Percentiles rank a stretch among this genome's conserved stretches.
phyloP scores from a whole-genome alignment of 2,329 filamentous ascomycete species.

The Rhynchosporium secalis region DNA sequence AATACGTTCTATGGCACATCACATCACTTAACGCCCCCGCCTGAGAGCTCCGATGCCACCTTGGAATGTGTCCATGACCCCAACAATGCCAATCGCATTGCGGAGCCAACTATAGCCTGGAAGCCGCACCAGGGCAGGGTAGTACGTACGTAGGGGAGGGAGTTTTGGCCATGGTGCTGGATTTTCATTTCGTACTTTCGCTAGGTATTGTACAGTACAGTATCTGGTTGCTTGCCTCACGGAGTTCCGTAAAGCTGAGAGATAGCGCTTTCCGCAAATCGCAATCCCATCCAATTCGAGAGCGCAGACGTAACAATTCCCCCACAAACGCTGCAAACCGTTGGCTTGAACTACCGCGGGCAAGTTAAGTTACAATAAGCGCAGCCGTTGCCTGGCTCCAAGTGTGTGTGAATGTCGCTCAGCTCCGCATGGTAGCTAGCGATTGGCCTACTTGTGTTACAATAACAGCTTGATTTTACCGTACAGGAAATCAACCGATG shows the following conservation, averaged over 20 bases:
- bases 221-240: background rate
- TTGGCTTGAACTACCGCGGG: background rate
- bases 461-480: background rate
- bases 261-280: too few species aligned
- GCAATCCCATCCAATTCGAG: too few species aligned
- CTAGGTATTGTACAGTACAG: background rate
- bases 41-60: slow-evolving; percentile 10
- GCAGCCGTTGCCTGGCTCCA: too few species aligned
- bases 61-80: background rate
- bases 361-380: background rate
- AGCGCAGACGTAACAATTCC: too few species aligned
- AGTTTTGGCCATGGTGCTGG: slow-evolving; percentile 3
- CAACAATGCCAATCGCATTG: background rate
- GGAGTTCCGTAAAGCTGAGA: too few species aligned
- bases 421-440: background rate
- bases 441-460: slow-evolving; percentile 17
- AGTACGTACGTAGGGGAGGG: background rate
- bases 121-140: slow-evolving; percentile 21
- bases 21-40: background rate
- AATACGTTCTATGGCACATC: slow-evolving; percentile 4
- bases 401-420: background rate
- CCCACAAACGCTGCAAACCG: too few species aligned
- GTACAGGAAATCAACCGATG: slow-evolving; percentile 18
- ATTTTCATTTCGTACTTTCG: slow-evolving; percentile 13
- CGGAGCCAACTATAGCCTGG: background rate